A percentile compares a stretch with the other conserved stretches of the same genome.
Conservation (phyloP, 2,329 filamentous ascomycete genomes). For the Pyrenochaeta sp. region DNA sequence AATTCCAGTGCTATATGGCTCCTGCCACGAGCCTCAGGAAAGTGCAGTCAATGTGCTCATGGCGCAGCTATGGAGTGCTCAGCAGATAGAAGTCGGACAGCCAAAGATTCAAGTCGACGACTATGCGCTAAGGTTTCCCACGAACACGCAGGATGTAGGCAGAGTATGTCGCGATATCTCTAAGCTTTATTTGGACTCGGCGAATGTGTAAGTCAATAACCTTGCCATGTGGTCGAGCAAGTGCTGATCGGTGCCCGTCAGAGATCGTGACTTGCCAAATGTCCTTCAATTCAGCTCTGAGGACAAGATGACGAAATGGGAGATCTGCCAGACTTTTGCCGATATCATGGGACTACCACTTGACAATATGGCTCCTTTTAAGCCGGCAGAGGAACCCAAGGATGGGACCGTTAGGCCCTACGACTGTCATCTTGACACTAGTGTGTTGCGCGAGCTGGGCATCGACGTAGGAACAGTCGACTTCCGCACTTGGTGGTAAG, state of each 20-base stretch:
- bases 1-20: constrained; percentile 85
- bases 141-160: constrained; percentile 86
- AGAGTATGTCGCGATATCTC: constrained; percentile 80
- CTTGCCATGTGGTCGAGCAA: neutral
- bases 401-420: constrained; percentile 80
- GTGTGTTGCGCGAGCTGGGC: constrained; percentile 73
- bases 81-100: constrained; percentile 61
- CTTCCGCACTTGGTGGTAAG: constrained; percentile 81
- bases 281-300: constrained; percentile 88
- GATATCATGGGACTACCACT: constrained; percentile 80
- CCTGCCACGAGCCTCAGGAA: constrained; percentile 71
- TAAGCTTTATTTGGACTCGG: constrained; percentile 64
- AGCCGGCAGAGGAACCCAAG: constrained; percentile 72
- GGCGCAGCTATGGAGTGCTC: constrained; percentile 77
- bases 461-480: constrained; percentile 78
- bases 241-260: neutral
- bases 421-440: constrained; percentile 86
- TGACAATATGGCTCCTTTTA: constrained; percentile 66
- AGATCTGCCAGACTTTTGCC: constrained; percentile 81
- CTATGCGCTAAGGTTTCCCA: constrained; percentile 84
- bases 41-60: constrained; percentile 85
- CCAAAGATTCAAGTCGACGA: constrained; percentile 78
- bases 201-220: constrained; percentile 36
- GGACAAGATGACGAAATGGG: constrained; percentile 86
- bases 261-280: constrained; percentile 64